A percentile compares a stretch with the other conserved stretches of the same genome.
Conservation (phyloP, 176 grass and related monocot genomes). For the Bothriochloa decipiens region DNA sequence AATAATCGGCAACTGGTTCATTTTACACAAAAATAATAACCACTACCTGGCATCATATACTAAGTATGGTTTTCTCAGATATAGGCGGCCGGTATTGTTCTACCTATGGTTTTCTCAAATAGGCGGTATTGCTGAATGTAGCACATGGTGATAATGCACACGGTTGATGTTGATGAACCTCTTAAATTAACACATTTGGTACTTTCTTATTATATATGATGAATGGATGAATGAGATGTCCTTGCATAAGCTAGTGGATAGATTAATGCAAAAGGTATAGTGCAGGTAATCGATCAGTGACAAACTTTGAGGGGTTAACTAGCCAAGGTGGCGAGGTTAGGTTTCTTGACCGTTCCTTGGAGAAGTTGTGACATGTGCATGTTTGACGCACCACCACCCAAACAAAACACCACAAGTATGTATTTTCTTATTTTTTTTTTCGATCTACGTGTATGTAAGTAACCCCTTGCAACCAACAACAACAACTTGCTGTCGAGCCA, state of each 20-base stretch:
- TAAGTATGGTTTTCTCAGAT: too few species aligned
- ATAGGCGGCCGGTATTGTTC: too few species aligned
- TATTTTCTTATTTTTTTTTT: not conserved
- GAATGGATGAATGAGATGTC: not conserved
- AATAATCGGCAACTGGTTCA: not conserved
- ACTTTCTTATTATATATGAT: not conserved
- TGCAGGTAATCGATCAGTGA: not conserved
- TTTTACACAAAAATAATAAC: too few species aligned
- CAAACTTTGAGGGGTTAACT: not conserved
- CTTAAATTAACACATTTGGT: not conserved
- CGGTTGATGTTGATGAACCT: too few species aligned
- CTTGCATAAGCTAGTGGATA: not conserved
- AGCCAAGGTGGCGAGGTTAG: slow-evolving; percentile 8
- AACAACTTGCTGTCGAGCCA: not conserved
- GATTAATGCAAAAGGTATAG: not conserved
- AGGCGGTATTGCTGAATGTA: too few species aligned
- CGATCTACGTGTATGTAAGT: not conserved
- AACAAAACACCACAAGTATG: not conserved
- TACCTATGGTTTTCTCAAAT: too few species aligned
- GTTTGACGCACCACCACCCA: slow-evolving; percentile 14
- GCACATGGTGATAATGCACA: too few species aligned
- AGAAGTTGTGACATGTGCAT: slow-evolving; percentile 10
- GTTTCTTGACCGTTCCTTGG: not conserved
- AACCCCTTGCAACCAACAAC: not conserved
- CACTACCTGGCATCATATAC: not conserved